Evolutionary conservation across 495 filamentous ascomycete genomes (phyloP), one percentile per base, ranked within the genome.

Genomic region (Sphaerosporella brunnea): DNA sequence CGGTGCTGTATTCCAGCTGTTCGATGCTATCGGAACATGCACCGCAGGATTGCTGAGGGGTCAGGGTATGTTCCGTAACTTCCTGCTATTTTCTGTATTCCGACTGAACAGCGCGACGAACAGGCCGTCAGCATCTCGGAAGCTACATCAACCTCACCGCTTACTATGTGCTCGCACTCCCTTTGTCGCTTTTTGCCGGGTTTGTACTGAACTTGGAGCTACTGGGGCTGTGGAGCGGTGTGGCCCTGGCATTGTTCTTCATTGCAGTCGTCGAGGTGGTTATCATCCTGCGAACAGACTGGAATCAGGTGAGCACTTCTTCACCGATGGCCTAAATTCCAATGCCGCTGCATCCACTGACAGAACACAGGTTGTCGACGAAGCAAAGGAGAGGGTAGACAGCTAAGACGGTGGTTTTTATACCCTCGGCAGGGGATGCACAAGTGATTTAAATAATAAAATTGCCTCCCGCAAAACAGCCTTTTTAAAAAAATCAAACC

Each of bases 131-230:
- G 60, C 77, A 85, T 52, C 73, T 96, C 41, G 86, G 87, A 1
- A 85, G 87, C 3, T 93, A 86, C 60, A 76, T 87, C 23, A 85
- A 84, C 54, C 59, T 96, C 2, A 74, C 80, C 43, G 77, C 75
- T 40, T 96, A 94, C 64, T 96, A 96, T 65, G 63, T 71, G 2
- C 69, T 94, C 35, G 88, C 81, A 0, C 69, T 94, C 69, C 88
- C 86, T 1, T 73, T 93, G 30, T 85, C 80, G 37, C 79, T 90
- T 57, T 74, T 75, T 1, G 72, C 78, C 0, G 77, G 74, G 0
- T 93, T 93, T 60, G 74, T 71, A 0, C 63, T 85, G 13, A 64
- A 68, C 32, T 88, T 81, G 82, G 72, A 74, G 21, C 66, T 93
- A 36, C 64, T 72, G 26, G 82, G 88, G 5, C 64, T 96, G 30